phyloP scores from a whole-genome alignment of 225 moss, liverwort and hornwort species.

The Climacium dendroides region DNA sequence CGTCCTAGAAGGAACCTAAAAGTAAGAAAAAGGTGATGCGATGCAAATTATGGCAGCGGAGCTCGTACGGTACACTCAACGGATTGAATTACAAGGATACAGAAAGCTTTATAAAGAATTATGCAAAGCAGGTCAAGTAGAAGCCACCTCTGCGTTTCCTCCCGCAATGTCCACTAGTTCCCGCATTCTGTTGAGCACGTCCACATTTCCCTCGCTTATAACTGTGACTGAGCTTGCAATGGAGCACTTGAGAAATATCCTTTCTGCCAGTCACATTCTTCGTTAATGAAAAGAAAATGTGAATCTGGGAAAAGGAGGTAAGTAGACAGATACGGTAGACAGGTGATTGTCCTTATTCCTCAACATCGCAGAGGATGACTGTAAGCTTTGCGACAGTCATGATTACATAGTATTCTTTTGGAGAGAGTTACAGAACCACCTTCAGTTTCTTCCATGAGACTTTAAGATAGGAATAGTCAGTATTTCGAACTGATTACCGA shows the following conservation, averaged over 20 bases:
- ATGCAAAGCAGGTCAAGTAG: background rate
- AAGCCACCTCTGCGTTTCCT: constrained; percentile 33
- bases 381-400: background rate
- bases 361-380: background rate
- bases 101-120: background rate
- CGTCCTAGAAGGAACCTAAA: background rate
- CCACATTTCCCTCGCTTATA: background rate
- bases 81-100: background rate
- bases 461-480: background rate
- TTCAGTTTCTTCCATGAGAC: background rate
- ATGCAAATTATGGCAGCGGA: background rate
- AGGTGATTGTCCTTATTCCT: background rate
- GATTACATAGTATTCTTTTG: background rate
- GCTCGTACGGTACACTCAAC: background rate
- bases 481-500: background rate
- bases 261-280: constrained; percentile 9
- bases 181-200: constrained; percentile 22
- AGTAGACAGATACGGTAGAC: background rate
- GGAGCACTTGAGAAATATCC: constrained; percentile 1
- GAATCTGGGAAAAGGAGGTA: background rate
- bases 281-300: background rate
- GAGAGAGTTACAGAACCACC: background rate
- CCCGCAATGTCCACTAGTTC: constrained; percentile 9
- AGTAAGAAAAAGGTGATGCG: background rate
- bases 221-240: constrained; percentile 2